Percentiles rank a stretch among this genome's conserved stretches.
These are phyloP conservation scores for Boletus patriciae DNA, from an alignment of 768 basidiomycete species.

Conservation along the genomic window DNA sequence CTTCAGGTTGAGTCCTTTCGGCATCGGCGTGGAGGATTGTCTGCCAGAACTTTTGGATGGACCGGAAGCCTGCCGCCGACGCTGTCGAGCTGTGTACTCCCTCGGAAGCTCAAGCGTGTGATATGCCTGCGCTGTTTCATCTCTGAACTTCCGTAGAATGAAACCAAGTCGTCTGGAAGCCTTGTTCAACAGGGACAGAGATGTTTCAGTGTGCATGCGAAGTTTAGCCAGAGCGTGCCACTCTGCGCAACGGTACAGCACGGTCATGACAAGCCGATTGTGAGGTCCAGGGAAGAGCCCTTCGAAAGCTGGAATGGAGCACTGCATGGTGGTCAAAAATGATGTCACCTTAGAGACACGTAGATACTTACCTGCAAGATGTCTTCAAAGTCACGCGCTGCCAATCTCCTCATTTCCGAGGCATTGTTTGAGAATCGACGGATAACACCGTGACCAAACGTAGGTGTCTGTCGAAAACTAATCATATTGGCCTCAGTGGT, in stretches of 20 bases:
- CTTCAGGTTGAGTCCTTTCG: constrained; percentile 20
- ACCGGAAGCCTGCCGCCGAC: background rate
- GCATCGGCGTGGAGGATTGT: background rate
- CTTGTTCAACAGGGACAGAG: constrained; percentile 17
- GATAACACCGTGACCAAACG: constrained; percentile 27
- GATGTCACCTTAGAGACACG: too few species aligned
- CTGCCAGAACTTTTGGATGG: background rate
- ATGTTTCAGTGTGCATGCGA: constrained; percentile 30
- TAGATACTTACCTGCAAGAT: constrained; percentile 21
- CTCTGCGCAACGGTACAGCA: constrained; percentile 29
- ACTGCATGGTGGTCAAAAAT: too few species aligned
- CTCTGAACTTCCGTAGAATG: constrained; percentile 24
- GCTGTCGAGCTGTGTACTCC: constrained; percentile 26
- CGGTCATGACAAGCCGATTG: constrained; percentile 17
- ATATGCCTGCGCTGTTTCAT: constrained; percentile 19
- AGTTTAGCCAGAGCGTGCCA: constrained; percentile 41
- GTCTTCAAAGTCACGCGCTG: constrained; percentile 27
- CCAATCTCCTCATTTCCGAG: constrained; percentile 25
- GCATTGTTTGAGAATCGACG: constrained; percentile 19
- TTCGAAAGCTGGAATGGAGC: constrained; percentile 38
- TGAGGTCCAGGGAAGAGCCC: constrained; percentile 33
- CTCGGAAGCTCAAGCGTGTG: constrained; percentile 30
- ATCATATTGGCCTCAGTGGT: background rate
- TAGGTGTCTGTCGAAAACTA: constrained; percentile 18
- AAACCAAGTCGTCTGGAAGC: constrained; percentile 21